Evolutionary conservation across 257 asterid species (phyloP).

Genomic region (Marsdenia floribunda): DNA sequence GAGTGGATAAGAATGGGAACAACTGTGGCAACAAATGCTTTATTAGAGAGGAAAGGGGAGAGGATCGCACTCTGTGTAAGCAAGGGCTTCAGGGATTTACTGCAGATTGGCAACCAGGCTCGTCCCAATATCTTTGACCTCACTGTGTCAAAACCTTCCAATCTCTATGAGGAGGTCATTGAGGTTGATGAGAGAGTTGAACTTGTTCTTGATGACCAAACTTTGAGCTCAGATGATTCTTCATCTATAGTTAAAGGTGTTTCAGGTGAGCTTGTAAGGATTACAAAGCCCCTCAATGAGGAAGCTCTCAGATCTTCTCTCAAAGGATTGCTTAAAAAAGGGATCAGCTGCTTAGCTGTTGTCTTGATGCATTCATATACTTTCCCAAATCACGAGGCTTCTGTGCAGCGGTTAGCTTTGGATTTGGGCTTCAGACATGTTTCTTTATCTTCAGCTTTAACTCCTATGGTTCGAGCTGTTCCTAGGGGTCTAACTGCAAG

Average conservation of each 20-base stretch:
- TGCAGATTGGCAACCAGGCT: slow-evolving; percentile 94
- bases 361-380: slow-evolving; percentile 93
- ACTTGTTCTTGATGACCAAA: slow-evolving; percentile 54
- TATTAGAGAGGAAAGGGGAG: slow-evolving; percentile 91
- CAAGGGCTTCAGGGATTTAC: slow-evolving; percentile 74
- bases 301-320: slow-evolving; percentile 62
- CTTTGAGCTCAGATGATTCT: slow-evolving; percentile 29
- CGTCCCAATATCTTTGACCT: slow-evolving; percentile 93
- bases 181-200: slow-evolving; percentile 95
- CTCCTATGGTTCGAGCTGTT: slow-evolving; percentile 97
- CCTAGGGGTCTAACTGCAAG: slow-evolving; percentile 98
- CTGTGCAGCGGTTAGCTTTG: slow-evolving; percentile 60
- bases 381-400: slow-evolving; percentile 69
- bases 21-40: slow-evolving; percentile 94
- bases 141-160: slow-evolving; percentile 76
- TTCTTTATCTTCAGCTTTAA: slow-evolving; percentile 84
- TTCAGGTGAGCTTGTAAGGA: slow-evolving; percentile 83
- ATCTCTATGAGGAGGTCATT: slow-evolving; percentile 86
- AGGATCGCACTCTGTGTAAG: slow-evolving; percentile 90
- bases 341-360: slow-evolving; percentile 77
- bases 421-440: slow-evolving; percentile 87
- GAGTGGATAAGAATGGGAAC: slow-evolving; percentile 99
- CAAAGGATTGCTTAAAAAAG: slow-evolving; percentile 52
- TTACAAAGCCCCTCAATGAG: slow-evolving; percentile 67
- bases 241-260: slow-evolving; percentile 55